A percentile compares a stretch with the other conserved stretches of the same genome.
phyloP scores from a whole-genome alignment of 75 land plant species.

The Chamaecyparis obtusa region DNA sequence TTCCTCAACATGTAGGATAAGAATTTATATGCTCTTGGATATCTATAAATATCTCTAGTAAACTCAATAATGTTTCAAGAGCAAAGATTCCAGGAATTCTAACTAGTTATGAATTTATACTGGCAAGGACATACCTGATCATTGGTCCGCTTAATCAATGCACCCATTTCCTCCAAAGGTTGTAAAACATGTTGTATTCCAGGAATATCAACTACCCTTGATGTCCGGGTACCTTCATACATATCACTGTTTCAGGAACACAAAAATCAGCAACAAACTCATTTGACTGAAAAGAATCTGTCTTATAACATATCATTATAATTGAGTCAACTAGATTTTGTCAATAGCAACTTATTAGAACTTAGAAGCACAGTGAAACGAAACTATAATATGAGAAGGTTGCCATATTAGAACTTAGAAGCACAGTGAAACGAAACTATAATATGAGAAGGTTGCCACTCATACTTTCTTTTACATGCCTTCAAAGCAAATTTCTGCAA shows the following conservation, averaged over 20 bases:
- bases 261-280: background rate
- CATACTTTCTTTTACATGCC: background rate
- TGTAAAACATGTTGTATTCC: constrained; percentile 68
- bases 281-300: background rate
- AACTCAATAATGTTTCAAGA: background rate
- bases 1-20: background rate
- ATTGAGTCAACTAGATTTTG: background rate
- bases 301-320: background rate
- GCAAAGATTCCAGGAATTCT: background rate
- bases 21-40: background rate
- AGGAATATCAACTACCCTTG: constrained; percentile 53
- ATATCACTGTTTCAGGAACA: constrained; percentile 57
- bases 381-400: background rate
- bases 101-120: background rate
- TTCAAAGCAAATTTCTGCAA: background rate
- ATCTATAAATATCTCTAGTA: background rate
- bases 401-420: too few relatives aligned
- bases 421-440: background rate
- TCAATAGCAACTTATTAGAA: background rate
- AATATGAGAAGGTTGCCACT: background rate
- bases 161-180: constrained; percentile 83
- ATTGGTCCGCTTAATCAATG: constrained; percentile 62
- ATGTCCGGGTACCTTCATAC: constrained; percentile 91
- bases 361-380: background rate
- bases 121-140: constrained; percentile 53